Evolutionary conservation across 768 basidiomycete genomes (phyloP), one percentile per base, ranked within the genome.

Genomic region (Dioszegia hungarica): DNA sequence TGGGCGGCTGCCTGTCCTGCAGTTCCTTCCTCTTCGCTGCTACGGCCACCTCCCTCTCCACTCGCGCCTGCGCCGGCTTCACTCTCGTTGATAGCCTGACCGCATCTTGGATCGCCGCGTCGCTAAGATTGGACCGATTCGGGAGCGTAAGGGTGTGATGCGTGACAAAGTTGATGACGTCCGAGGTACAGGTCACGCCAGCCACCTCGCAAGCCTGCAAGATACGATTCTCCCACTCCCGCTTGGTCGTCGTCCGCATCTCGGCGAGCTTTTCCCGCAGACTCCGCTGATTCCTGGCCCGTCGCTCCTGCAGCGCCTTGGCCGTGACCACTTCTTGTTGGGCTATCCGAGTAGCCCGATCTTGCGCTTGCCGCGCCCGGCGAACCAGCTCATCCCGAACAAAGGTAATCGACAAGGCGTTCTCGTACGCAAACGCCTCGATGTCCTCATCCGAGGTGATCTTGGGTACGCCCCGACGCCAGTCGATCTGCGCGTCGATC

Each of bases 221-320:
- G 40, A 72, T 60, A 24, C 49, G 33, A 10, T 45, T 47, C 39
- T 63, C 61, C 70, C 70, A 72, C 19, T 54, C 57, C 29, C n/a
- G 15, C 40, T 51, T 57, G 8, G 51, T 34, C n/a, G n/a, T 31
- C 19, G 48, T 45, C 19, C 59, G 46, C 8, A 57, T 45, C 46
- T 63, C 63, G 2, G 56, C 56, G n/a, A 69, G 36, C 47, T 69
- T 69, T 14, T 56, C 29, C 8, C 57, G 48, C 11, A 69, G 54
- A n/a, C 37, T 36, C 9, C 55, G 56, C 27, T 62, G 59, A 9
- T 62, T 55, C 27, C 29, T 51, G 22, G 55, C 39, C 34, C 63
- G 62, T 24, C 56, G 28, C 31, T 56, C 46, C 15, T 20, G 12
- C 8, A 45, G 34, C 12, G 40, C 15, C 34, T 41, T 41, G 33